Evolutionary conservation across 2,329 filamentous ascomycete genomes (phyloP).

Genomic region (Alternaria brassicicola): DNA sequence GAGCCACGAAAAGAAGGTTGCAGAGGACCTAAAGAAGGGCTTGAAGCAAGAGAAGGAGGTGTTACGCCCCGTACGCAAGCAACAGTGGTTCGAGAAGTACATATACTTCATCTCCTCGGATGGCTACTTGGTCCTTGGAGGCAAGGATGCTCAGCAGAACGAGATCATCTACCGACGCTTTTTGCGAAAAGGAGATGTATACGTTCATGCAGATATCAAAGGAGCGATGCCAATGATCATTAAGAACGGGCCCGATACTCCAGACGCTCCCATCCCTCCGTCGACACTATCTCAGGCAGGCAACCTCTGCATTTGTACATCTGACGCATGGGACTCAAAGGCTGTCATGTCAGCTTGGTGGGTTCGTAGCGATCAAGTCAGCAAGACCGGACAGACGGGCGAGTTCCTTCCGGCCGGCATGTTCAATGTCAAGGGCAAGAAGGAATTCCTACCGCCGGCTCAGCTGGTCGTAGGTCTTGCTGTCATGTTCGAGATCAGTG

Average conservation of each 20-base stretch:
- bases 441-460: slow-evolving; percentile 88
- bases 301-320: slow-evolving; percentile 80
- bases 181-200: slow-evolving; percentile 86
- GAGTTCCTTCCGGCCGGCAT: slow-evolving; percentile 79
- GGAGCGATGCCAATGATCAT: slow-evolving; percentile 86
- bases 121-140: slow-evolving; percentile 88
- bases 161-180: slow-evolving; percentile 90
- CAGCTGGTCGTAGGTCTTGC: slow-evolving; percentile 87
- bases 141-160: slow-evolving; percentile 86
- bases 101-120: slow-evolving; percentile 94
- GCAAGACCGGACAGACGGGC: slow-evolving; percentile 79
- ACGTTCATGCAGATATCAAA: slow-evolving; percentile 86
- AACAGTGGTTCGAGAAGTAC: slow-evolving; percentile 98
- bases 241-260: slow-evolving; percentile 80
- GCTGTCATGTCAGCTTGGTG: slow-evolving; percentile 96
- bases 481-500: slow-evolving; percentile 85
- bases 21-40: slow-evolving; percentile 81
- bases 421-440: slow-evolving; percentile 83
- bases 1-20: slow-evolving; percentile 87
- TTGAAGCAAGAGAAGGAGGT: slow-evolving; percentile 92
- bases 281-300: slow-evolving; percentile 91
- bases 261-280: slow-evolving; percentile 87
- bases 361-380: slow-evolving; percentile 89
- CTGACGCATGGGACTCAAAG: slow-evolving; percentile 93
- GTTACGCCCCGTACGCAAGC: slow-evolving; percentile 79